Evolutionary conservation across 305 asterid species (phyloP).

Genomic region (Salvia sclarea): DNA sequence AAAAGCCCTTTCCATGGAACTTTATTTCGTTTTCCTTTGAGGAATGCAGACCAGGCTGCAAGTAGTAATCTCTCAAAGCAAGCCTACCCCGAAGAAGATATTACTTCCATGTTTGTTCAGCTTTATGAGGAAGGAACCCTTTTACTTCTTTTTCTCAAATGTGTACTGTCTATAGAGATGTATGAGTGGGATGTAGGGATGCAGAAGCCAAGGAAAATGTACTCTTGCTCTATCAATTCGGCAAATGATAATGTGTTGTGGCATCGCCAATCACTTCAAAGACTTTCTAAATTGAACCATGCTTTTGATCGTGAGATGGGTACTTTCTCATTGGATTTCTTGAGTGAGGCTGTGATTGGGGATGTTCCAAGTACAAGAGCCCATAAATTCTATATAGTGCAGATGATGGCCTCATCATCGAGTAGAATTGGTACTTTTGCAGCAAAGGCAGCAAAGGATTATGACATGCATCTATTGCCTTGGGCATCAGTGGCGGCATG

Average conservation of each 20-base stretch:
- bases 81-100: slow-evolving; percentile 81
- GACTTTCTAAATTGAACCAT: slow-evolving; percentile 54
- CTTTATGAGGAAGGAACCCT: slow-evolving; percentile 88
- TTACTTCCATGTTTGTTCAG: slow-evolving; percentile 75
- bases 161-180: slow-evolving; percentile 76
- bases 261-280: slow-evolving; percentile 79
- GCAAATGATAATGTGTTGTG: slow-evolving; percentile 55
- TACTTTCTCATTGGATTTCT: slow-evolving; percentile 74
- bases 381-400: slow-evolving; percentile 74
- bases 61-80: slow-evolving; percentile 92
- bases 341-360: slow-evolving; percentile 68
- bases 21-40: slow-evolving; percentile 97
- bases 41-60: slow-evolving; percentile 86
- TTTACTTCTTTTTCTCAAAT: slow-evolving; percentile 82
- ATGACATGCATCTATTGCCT: slow-evolving; percentile 88
- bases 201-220: slow-evolving; percentile 70
- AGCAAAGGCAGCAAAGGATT: slow-evolving; percentile 77
- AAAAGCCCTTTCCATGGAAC: slow-evolving; percentile 82
- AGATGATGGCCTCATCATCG: slow-evolving; percentile 82
- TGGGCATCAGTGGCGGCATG: slow-evolving; percentile 99
- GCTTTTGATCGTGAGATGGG: slow-evolving; percentile 56
- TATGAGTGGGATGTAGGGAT: slow-evolving; percentile 82
- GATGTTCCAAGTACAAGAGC: slow-evolving; percentile 52
- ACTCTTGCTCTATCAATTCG: slow-evolving; percentile 66
- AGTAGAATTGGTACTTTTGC: slow-evolving; percentile 94